Evolutionary conservation across 208 protist genomes (phyloP).

Genomic region (Wallacemonas rigidus): DNA sequence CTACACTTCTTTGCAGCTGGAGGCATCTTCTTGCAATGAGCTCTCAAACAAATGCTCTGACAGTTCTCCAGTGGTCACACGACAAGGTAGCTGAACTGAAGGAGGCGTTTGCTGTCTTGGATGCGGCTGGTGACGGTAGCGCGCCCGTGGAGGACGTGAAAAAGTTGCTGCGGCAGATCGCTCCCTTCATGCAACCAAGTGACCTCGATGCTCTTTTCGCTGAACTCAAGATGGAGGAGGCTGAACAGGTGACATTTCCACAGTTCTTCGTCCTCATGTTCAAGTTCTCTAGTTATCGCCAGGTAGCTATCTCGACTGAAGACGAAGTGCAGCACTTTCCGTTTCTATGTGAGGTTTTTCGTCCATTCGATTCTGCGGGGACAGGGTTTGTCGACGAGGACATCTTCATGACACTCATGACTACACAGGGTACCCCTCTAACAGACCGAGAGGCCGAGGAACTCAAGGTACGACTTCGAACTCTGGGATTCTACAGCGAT

Average conservation of each 20-base stretch:
- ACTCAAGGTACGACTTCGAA: slow-evolving; percentile 38
- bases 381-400: slow-evolving; percentile 54
- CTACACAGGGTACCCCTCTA: slow-evolving; percentile 47
- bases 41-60: slow-evolving; percentile 15
- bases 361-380: slow-evolving; percentile 45
- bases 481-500: slow-evolving; percentile 43
- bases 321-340: slow-evolving; percentile 23
- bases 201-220: slow-evolving; percentile 36
- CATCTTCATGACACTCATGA: slow-evolving; percentile 54
- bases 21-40: background rate
- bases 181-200: slow-evolving; percentile 28
- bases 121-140: slow-evolving; percentile 44
- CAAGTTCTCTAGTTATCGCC: background rate
- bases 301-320: background rate
- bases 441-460: slow-evolving; percentile 40
- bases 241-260: slow-evolving; percentile 50
- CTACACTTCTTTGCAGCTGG: background rate
- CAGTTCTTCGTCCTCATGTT: slow-evolving; percentile 57
- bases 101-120: slow-evolving; percentile 58
- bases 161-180: slow-evolving; percentile 30
- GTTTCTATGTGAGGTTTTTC: slow-evolving; percentile 37
- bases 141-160: slow-evolving; percentile 40
- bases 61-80: slow-evolving; percentile 32
- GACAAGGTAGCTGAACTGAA: slow-evolving; percentile 66
- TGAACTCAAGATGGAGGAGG: slow-evolving; percentile 34